Percentiles rank a stretch among this genome's conserved stretches.
These are phyloP conservation scores for Aspergillus ostianus DNA, from an alignment of 495 filamentous ascomycete species.

Conservation along the genomic window DNA sequence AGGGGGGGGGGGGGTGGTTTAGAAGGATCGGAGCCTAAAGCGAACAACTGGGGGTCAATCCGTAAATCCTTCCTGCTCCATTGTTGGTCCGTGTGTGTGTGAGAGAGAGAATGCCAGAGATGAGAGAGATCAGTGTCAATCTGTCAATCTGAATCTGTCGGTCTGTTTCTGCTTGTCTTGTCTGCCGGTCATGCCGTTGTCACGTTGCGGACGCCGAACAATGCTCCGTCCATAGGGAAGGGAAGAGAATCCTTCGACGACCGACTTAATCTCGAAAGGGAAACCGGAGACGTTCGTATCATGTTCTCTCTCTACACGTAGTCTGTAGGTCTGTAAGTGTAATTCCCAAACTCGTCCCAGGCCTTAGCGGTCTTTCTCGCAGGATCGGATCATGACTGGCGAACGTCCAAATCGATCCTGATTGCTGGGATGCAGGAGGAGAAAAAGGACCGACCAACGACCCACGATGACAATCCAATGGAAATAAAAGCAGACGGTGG, in stretches of 20 bases:
- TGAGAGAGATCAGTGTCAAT: background rate
- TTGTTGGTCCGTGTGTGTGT: background rate
- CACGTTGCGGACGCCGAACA: background rate
- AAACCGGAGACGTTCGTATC: constrained; percentile 9
- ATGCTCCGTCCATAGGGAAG: background rate
- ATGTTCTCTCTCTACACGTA: background rate
- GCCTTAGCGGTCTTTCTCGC: background rate
- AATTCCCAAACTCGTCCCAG: background rate
- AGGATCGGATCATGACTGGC: background rate
- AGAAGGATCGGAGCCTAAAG: background rate
- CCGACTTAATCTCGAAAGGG: background rate
- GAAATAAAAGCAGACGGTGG: constrained; percentile 9
- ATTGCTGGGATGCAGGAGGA: constrained; percentile 16
- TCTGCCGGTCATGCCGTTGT: background rate
- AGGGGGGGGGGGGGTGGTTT: background rate
- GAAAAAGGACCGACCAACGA: constrained; percentile 10
- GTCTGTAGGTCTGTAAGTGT: background rate
- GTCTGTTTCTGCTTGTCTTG: background rate
- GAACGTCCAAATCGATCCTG: constrained; percentile 15
- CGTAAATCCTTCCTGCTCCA: background rate
- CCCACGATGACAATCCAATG: background rate
- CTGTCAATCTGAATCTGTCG: background rate
- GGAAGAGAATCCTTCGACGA: background rate
- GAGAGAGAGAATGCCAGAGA: background rate
- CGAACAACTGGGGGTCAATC: background rate